phyloP scores from a whole-genome alignment of 176 grass and related monocot genomes.

The Raddia guianensis region DNA sequence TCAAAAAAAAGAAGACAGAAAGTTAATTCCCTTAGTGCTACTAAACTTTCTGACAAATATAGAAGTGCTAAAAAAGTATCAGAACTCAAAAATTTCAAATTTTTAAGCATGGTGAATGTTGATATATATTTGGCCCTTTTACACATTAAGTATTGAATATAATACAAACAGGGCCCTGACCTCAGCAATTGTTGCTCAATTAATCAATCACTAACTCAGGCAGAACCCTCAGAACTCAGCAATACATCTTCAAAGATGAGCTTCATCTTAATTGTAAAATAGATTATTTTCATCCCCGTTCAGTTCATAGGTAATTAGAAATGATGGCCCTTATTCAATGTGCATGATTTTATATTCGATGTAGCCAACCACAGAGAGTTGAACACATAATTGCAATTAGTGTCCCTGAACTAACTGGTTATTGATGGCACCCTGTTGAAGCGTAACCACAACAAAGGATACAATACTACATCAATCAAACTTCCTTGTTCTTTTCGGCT shows the following conservation, averaged over 20 bases:
- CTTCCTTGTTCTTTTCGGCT: too few species aligned
- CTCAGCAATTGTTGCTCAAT: background rate
- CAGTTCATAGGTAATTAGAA: background rate
- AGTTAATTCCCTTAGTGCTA: background rate
- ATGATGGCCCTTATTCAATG: slow-evolving; percentile 4
- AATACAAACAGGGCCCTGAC: background rate
- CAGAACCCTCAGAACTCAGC: background rate
- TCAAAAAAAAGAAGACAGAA: slow-evolving; percentile 22
- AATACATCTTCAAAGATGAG: background rate
- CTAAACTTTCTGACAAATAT: background rate
- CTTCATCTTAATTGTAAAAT: slow-evolving; percentile 20
- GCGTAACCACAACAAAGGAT: background rate
- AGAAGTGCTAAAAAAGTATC: slow-evolving; percentile 18
- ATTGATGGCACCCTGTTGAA: background rate
- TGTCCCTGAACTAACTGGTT: slow-evolving; percentile 29
- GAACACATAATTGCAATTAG: slow-evolving; percentile 30
- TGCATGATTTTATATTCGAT: slow-evolving; percentile 4
- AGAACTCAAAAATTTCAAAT: slow-evolving; percentile 8
- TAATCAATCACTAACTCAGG: background rate
- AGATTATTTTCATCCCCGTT: background rate
- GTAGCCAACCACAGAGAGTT: slow-evolving; percentile 11
- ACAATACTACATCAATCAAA: slow-evolving; percentile 19
- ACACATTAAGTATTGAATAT: slow-evolving; percentile 4
- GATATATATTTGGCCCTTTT: background rate
- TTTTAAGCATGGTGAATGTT: background rate